Base-by-base conservation (phyloP, 768 basidiomycete genomes). In the Hebeloma cylindrosporum region DNA sequence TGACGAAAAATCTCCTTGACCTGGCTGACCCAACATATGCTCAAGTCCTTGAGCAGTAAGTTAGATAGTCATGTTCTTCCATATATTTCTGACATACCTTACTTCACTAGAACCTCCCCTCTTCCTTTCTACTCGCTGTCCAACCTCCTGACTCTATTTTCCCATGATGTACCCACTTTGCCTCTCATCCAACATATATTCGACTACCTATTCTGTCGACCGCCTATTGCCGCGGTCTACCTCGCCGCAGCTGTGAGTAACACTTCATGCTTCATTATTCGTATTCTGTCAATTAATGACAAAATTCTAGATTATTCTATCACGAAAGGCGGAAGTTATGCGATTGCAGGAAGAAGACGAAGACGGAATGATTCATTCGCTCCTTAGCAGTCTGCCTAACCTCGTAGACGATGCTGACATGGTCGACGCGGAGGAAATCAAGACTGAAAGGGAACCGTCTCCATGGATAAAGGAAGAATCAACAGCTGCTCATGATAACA, bases 121-220 rank as follows among this genome's bases (percentile, higher is more conserved):
- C 72, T 94, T 1, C 93, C 93, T 0, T 95, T 92, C 59, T 90
- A 86, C 60, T 89, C 93, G 0, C 77, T 97, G 13, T 89, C 92
- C 3, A 89, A 93, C 66, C 79, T 96, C 23, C 71, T 97, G 25
- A 95, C 93, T 0, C 76, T 95, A 22, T 93, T 97, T 68, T 83
- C 93, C 8, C 93, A 97, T 62, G 93, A 96, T 54, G 77, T 93
- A 45, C 90, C 93, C 6, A 88, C 88, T 2, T 75, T 95, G n/a
- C 78, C 85, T 4, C 81, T 93, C 28, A 87, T 93, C 20, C 93
- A 95, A 60, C 86, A 93, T 51, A 80, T 93, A 35, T 97, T 95
- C 63, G 93, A 97, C 65, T 97, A 83, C 59, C 66, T 96, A 7
- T 68, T 97, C 9, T 80, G 82, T 51, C 76, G 93, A 26, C 90